Conservation (phyloP, 805 yeast species). For the Wickerhamiella dianesei region DNA sequence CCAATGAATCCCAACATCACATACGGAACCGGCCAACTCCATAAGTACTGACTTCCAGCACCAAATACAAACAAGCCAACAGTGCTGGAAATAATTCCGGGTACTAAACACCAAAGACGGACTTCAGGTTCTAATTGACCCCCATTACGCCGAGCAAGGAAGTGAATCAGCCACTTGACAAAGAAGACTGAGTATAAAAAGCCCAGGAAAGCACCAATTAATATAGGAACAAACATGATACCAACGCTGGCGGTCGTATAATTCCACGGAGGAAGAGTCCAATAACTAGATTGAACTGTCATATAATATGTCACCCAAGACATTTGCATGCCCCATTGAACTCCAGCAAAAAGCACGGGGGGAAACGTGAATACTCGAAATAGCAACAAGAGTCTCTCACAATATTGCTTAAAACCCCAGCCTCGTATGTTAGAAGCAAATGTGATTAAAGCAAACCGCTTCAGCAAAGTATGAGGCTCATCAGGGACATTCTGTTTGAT, state of each 20-base stretch:
- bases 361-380: constrained; percentile 29
- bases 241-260: constrained; percentile 54
- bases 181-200: constrained; percentile 34
- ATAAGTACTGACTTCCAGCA: constrained; percentile 40
- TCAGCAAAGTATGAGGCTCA: constrained; percentile 28
- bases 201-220: constrained; percentile 38
- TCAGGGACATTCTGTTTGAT: constrained; percentile 4
- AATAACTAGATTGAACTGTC: constrained; percentile 55
- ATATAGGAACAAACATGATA: constrained; percentile 55
- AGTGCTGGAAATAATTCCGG: constrained; percentile 37
- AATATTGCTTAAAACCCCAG: constrained; percentile 48
- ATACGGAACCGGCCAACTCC: constrained; percentile 41
- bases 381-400: constrained; percentile 35
- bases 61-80: constrained; percentile 47
- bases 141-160: constrained; percentile 33
- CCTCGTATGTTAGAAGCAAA: constrained; percentile 43
- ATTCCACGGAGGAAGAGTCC: constrained; percentile 50
- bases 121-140: constrained; percentile 44
- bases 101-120: constrained; percentile 37
- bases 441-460: constrained; percentile 29
- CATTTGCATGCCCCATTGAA: constrained; percentile 66
- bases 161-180: constrained; percentile 37
- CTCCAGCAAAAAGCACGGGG: constrained; percentile 41
- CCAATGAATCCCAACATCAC: constrained; percentile 42
- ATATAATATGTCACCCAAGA: constrained; percentile 58